Conservation (phyloP, 2,329 filamentous ascomycete genomes). For the Penicillium sp. region DNA sequence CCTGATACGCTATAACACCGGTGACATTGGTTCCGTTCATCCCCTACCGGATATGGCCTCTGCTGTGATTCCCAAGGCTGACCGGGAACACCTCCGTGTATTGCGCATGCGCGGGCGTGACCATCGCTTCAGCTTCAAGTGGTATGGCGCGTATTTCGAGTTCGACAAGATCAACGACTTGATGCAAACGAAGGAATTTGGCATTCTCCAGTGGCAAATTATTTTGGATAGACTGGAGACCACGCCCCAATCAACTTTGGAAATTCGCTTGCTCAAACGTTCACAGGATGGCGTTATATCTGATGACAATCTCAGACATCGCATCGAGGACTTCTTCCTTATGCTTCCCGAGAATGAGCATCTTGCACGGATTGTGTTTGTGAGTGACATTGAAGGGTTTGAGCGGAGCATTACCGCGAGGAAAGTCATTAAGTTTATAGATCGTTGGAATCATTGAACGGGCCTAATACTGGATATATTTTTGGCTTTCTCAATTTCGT, state of each 20-base stretch:
- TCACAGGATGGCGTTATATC: background rate
- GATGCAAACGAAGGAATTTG: constrained; percentile 23
- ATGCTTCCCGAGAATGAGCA: background rate
- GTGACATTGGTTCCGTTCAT: constrained; percentile 46
- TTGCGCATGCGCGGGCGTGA: constrained; percentile 46
- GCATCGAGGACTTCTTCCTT: background rate
- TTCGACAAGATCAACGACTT: constrained; percentile 31
- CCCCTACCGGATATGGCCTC: constrained; percentile 24
- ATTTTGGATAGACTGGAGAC: constrained; percentile 17
- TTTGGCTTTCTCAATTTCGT: no score
- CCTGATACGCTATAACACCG: constrained; percentile 45
- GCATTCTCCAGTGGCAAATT: constrained; percentile 46
- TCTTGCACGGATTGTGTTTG: background rate
- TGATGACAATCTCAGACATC: background rate
- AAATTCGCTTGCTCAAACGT: background rate
- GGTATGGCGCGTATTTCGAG: constrained; percentile 42
- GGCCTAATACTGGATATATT: no score
- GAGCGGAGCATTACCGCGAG: background rate
- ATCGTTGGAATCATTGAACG: constrained; percentile 1
- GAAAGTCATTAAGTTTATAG: constrained; percentile 3
- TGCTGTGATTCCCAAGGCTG: constrained; percentile 15
- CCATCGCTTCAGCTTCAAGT: constrained; percentile 45
- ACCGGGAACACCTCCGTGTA: constrained; percentile 31
- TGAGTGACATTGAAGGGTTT: background rate
- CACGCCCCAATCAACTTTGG: background rate